These are phyloP conservation scores for Hericium rajendrae DNA, from an alignment of 768 basidiomycete species.

Conservation along the genomic window DNA sequence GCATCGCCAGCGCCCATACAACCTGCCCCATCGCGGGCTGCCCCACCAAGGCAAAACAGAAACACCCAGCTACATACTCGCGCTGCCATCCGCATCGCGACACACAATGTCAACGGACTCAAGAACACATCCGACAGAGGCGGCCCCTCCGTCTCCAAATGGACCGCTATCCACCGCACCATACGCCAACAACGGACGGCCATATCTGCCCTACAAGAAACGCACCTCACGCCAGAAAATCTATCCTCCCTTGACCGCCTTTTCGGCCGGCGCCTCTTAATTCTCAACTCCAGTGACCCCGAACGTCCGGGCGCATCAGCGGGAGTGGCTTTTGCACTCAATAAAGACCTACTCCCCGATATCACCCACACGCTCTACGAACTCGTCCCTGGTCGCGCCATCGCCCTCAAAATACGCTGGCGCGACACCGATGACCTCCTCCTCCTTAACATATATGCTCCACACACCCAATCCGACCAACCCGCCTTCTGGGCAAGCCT, in stretches of 20 bases:
- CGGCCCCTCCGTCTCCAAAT: too few species aligned
- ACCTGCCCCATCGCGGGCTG: too few species aligned
- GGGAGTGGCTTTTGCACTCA: neutral
- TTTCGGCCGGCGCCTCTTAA: neutral
- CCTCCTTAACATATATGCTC: slow-evolving; percentile 16
- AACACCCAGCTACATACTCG: too few species aligned
- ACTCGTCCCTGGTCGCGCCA: slow-evolving; percentile 11
- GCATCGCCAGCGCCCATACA: too few species aligned
- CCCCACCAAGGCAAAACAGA: too few species aligned
- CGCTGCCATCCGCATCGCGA: too few species aligned
- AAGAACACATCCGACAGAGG: too few species aligned
- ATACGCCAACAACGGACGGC: neutral
- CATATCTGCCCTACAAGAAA: slow-evolving; percentile 1
- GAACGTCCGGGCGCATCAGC: neutral
- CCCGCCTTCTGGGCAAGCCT: slow-evolving; percentile 10
- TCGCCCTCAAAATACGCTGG: slow-evolving; percentile 10
- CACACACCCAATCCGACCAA: neutral
- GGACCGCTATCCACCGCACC: neutral
- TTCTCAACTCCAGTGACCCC: neutral
- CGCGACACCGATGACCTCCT: slow-evolving; percentile 1
- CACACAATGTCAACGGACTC: too few species aligned
- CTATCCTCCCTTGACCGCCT: neutral
- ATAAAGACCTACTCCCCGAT: neutral
- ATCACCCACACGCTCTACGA: too few species aligned
- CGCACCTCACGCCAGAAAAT: neutral